Evolutionary conservation across 1,139 yeast genomes (phyloP).

Genomic region (Pichia norvegensis): DNA sequence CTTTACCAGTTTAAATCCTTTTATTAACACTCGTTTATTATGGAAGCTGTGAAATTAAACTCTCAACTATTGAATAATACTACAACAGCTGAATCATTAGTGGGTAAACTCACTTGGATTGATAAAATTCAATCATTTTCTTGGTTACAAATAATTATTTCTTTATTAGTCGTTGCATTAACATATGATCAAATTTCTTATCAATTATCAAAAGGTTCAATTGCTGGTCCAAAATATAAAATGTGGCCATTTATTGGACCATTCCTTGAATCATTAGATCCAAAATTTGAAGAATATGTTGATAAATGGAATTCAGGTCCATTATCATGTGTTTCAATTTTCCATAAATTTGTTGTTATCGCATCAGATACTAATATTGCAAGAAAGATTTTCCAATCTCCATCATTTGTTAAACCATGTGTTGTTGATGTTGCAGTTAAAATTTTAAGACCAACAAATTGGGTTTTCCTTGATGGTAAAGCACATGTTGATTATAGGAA

Average conservation of each 20-base stretch:
- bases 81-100: not conserved
- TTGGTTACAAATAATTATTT: conserved; percentile 46
- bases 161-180: conserved; percentile 44
- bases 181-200: conserved; percentile 78
- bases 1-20: not conserved
- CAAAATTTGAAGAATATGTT: conserved; percentile 87
- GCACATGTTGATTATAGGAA: conserved; percentile 89
- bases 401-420: conserved; percentile 88
- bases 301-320: conserved; percentile 95
- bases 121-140: conserved; percentile 18
- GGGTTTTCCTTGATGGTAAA: conserved; percentile 97
- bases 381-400: conserved; percentile 79
- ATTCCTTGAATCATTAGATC: conserved; percentile 89
- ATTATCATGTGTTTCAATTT: conserved; percentile 89
- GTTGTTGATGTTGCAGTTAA: conserved; percentile 95
- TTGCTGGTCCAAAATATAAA: conserved; percentile 84
- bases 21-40: not conserved
- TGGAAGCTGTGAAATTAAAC: conserved; percentile 4
- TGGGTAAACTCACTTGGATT: conserved; percentile 1
- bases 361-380: conserved; percentile 88
- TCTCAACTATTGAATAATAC: conserved; percentile 5
- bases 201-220: conserved; percentile 69
- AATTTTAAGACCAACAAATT: conserved; percentile 86
- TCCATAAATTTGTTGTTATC: conserved; percentile 95
- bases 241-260: conserved; percentile 96